phyloP scores from a whole-genome alignment of 2,329 filamentous ascomycete genomes.

The Cytospora mali region DNA sequence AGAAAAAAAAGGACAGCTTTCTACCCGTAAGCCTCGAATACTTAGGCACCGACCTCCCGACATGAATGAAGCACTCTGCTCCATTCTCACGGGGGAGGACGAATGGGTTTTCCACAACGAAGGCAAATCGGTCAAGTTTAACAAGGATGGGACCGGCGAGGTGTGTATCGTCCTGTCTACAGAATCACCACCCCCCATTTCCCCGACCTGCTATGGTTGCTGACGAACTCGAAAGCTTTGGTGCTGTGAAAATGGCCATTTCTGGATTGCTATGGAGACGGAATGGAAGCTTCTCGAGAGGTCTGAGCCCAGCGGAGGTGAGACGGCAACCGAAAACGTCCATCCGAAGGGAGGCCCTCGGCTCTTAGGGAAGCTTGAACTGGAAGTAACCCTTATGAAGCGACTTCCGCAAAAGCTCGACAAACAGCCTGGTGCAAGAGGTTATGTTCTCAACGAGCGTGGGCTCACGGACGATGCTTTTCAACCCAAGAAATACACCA shows the following conservation, averaged over 20 bases:
- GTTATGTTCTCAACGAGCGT: slow-evolving; percentile 29
- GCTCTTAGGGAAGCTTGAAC: too few relatives aligned
- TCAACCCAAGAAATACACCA: slow-evolving; percentile 31
- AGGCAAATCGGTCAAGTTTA: slow-evolving; percentile 33
- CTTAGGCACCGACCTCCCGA: slow-evolving; percentile 1
- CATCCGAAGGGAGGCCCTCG: too few relatives aligned
- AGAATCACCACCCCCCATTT: neutral
- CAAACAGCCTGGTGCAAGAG: slow-evolving; percentile 17
- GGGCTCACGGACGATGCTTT: slow-evolving; percentile 32
- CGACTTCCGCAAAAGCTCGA: slow-evolving; percentile 25
- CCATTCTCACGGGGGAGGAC: slow-evolving; percentile 32
- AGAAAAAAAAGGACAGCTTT: too few relatives aligned
- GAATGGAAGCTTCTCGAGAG: slow-evolving; percentile 33
- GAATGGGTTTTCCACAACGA: slow-evolving; percentile 31
- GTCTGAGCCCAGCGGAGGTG: neutral
- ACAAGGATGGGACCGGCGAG: slow-evolving; percentile 34
- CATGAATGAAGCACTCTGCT: slow-evolving; percentile 35
- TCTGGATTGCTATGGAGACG: slow-evolving; percentile 31
- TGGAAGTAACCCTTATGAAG: slow-evolving; percentile 29
- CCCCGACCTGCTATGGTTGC: neutral
- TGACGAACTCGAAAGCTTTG: slow-evolving; percentile 27
- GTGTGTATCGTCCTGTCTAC: slow-evolving; percentile 23
- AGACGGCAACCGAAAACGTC: neutral
- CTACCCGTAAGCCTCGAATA: too few relatives aligned
- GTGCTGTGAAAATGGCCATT: slow-evolving; percentile 32